Evolutionary conservation across 1,284 basidiomycete species (phyloP).

Genomic region (Stygiomarasmius scandens): DNA sequence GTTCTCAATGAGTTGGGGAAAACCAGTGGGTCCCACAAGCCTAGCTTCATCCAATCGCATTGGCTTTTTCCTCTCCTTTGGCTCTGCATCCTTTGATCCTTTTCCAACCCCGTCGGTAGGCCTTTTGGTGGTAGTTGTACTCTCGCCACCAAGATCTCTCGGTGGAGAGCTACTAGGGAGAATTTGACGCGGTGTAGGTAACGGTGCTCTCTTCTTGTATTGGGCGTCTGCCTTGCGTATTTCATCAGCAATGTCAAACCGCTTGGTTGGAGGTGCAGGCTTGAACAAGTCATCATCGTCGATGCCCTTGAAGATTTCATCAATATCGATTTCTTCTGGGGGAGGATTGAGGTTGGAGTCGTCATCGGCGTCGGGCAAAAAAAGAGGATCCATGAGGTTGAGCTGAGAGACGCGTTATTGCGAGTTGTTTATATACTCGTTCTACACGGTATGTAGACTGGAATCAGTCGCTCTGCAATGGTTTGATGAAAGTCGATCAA

Average conservation of each 20-base stretch:
- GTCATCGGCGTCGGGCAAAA: constrained; percentile 57
- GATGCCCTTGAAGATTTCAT: constrained; percentile 64
- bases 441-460: no score
- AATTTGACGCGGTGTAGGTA: constrained; percentile 43
- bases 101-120: constrained; percentile 20
- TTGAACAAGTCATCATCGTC: constrained; percentile 36
- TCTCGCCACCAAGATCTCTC: constrained; percentile 32
- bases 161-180: constrained; percentile 52
- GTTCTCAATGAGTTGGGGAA: constrained; percentile 75
- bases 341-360: constrained; percentile 30
- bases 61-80: constrained; percentile 53
- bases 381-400: constrained; percentile 40
- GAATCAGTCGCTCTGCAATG: no score
- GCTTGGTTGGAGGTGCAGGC: constrained; percentile 45
- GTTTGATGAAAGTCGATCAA: no score
- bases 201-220: constrained; percentile 32
- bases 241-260: constrained; percentile 52
- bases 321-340: constrained; percentile 47
- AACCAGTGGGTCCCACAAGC: constrained; percentile 72
- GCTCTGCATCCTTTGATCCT: constrained; percentile 33
- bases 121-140: constrained; percentile 14
- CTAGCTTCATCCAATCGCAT: constrained; percentile 73
- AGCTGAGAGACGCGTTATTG: constrained; percentile 33
- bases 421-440: constrained; percentile 24
- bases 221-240: constrained; percentile 53